phyloP scores from a whole-genome alignment of 805 yeast species.

The Saccharomycopsis sp. region DNA sequence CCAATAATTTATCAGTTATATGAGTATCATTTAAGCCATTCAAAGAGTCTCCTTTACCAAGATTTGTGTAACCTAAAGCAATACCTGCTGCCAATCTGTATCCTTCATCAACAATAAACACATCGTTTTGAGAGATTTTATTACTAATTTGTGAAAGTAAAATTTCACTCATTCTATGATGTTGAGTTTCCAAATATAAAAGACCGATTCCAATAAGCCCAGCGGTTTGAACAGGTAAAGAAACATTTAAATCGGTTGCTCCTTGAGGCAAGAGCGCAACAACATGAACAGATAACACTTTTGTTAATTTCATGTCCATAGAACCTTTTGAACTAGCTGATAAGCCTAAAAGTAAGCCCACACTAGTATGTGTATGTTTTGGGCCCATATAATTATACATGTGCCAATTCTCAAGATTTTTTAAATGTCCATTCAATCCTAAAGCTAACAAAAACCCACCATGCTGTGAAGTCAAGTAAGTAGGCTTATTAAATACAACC shows the following conservation, averaged over 20 bases:
- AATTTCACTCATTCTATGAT: conserved; percentile 77
- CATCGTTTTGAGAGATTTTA: conserved; percentile 42
- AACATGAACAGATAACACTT: conserved; percentile 86
- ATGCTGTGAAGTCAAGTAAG: conserved; percentile 62
- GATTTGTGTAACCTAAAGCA: conserved; percentile 72
- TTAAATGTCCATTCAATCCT: conserved; percentile 85
- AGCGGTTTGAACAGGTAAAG: conserved; percentile 77
- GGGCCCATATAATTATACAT: conserved; percentile 88
- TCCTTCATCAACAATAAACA: conserved; percentile 55
- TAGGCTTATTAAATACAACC: conserved; percentile 81
- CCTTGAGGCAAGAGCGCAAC: conserved; percentile 87
- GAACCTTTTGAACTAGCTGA: conserved; percentile 79
- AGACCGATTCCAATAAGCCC: conserved; percentile 88
- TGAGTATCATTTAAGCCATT: conserved; percentile 51
- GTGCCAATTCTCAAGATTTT: conserved; percentile 87
- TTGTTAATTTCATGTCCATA: conserved; percentile 79
- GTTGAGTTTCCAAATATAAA: conserved; percentile 66
- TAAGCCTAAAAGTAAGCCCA: conserved; percentile 85
- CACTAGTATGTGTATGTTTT: conserved; percentile 72
- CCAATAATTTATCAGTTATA: conserved; percentile 48
- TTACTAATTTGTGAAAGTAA: conserved; percentile 59
- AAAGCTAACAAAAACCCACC: conserved; percentile 92
- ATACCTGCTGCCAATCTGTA: conserved; percentile 84
- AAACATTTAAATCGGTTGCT: conserved; percentile 80
- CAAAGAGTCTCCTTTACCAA: conserved; percentile 62